Evolutionary conservation across 2,329 filamentous ascomycete species (phyloP), one percentile per base, ranked within the genome.

Genomic region (Paecilomyces dactylethromorphus): DNA sequence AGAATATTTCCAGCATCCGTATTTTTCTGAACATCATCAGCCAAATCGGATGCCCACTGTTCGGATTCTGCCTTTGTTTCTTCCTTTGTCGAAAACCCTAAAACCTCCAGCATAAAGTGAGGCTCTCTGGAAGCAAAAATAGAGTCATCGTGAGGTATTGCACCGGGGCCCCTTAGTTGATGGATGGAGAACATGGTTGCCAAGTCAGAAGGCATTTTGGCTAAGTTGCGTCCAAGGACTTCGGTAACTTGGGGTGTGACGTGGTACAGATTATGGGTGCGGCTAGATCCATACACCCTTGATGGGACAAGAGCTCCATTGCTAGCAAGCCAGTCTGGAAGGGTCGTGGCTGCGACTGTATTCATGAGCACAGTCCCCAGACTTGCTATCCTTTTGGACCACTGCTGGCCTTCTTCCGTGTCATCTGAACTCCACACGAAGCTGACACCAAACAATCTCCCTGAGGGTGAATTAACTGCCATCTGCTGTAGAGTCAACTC

Each of bases 31-130:
- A 65, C 59, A 50, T 56, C 57, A 8, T 58, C 57, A 22, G 26
- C 26, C 2, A 63, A 59, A 22, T 15, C 54, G 8, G 49, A 54
- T 0, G 64, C 63, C 69, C 72, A 74, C 21, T 67, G 59, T 2
- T 63, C 59, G 18, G 64, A 60, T 18, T 62, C 64, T 4, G 62
- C 56, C 50, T 67, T 63, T 0, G 68, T 65, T 10, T 69, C 66
- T 13, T 59, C 58, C 2, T 63, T 61, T 7, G 56, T 50, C 3
- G 67, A 64, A 26, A 63, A 64, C 0, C 70, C 62, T 0, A 77
- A 45, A 24, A 77, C 65, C 61, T 78, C 74, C 5, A 77, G n/a
- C 61, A 76, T 66, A 53, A 69, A 67, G 59, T 78, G 74, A 12
- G 70, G 66, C 1, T 65, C 59, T 26, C 71, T 62, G 7, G 66